phyloP scores from a whole-genome alignment of 768 basidiomycete species.

The Phaeolepiota aurea region DNA sequence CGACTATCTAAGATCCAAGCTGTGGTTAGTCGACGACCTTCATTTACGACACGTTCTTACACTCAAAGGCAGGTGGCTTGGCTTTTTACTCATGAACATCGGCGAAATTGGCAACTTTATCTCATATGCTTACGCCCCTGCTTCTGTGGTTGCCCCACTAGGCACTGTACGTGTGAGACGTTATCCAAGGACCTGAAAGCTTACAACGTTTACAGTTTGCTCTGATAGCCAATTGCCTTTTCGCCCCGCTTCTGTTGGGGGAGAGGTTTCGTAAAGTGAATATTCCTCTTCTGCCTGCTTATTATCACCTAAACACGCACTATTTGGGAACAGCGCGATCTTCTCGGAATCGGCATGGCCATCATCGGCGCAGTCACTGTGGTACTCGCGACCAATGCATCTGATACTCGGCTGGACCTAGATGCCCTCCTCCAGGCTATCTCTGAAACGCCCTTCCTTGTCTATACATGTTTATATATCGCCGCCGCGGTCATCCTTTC shows the following conservation, averaged over 20 bases:
- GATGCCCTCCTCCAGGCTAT: conserved; percentile 63
- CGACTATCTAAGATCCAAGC: conserved; percentile 74
- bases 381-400: conserved; percentile 72
- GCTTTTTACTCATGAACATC: conserved; percentile 82
- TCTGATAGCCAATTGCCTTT: conserved; percentile 90
- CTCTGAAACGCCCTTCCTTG: conserved; percentile 60
- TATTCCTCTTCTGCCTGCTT: conserved; percentile 8
- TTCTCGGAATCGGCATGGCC: conserved; percentile 72
- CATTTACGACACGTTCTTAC: conserved; percentile 1
- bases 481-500: conserved; percentile 49
- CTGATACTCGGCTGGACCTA: conserved; percentile 63
- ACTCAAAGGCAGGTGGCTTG: conserved; percentile 65
- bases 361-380: conserved; percentile 88
- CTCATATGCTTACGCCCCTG: conserved; percentile 84
- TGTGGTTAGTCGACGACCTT: conserved; percentile 48
- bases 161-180: conserved; percentile 67
- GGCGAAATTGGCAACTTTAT: conserved; percentile 90
- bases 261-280: conserved; percentile 76
- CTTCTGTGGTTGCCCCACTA: conserved; percentile 88
- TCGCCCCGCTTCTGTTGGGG: conserved; percentile 78
- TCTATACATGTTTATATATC: conserved; percentile 63
- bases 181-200: too few species aligned
- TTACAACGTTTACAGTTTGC: conserved; percentile 67
- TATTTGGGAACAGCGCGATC: conserved; percentile 47
- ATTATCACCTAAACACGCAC: conserved; percentile 9